phyloP scores from a whole-genome alignment of 225 moss, liverwort and hornwort genomes.

The Physcomitrium patens region DNA sequence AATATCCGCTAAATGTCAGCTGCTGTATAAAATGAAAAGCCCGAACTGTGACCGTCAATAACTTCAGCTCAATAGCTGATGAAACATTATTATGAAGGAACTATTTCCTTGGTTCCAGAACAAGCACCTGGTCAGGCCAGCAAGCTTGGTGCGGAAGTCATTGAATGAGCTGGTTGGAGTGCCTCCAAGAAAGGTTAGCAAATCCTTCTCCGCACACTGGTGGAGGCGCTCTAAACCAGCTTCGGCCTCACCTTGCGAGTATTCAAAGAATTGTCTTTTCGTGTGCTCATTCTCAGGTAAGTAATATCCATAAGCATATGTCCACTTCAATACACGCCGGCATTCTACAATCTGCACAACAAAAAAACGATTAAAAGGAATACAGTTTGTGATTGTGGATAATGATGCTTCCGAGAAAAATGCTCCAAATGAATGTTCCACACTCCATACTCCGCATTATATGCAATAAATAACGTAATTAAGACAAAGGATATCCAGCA shows the following conservation, averaged over 20 bases:
- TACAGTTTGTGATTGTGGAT: neutral
- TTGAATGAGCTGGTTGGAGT: slow-evolving; percentile 63
- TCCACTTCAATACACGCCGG: slow-evolving; percentile 92
- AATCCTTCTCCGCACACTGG: slow-evolving; percentile 92
- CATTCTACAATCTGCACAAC: slow-evolving; percentile 86
- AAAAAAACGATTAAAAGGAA: slow-evolving; percentile 10
- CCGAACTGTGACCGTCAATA: neutral
- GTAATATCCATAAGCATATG: slow-evolving; percentile 93
- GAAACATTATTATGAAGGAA: neutral
- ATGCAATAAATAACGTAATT: no score
- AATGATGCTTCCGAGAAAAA: neutral
- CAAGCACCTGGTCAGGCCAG: slow-evolving; percentile 75
- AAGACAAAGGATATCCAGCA: neutral
- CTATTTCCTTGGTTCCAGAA: neutral
- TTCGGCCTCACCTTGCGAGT: slow-evolving; percentile 88
- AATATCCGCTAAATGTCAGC: slow-evolving; percentile 14
- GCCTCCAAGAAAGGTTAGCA: slow-evolving; percentile 75
- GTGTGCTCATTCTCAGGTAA: slow-evolving; percentile 78
- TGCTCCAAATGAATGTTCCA: neutral
- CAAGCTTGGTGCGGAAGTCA: slow-evolving; percentile 92
- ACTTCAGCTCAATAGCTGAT: neutral
- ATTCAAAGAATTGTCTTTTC: slow-evolving; percentile 93
- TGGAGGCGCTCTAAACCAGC: slow-evolving; percentile 86
- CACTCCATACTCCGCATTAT: no score
- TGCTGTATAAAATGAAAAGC: neutral